Conservation (phyloP, 2,329 filamentous ascomycete species). For the Magnaporthales sp. region DNA sequence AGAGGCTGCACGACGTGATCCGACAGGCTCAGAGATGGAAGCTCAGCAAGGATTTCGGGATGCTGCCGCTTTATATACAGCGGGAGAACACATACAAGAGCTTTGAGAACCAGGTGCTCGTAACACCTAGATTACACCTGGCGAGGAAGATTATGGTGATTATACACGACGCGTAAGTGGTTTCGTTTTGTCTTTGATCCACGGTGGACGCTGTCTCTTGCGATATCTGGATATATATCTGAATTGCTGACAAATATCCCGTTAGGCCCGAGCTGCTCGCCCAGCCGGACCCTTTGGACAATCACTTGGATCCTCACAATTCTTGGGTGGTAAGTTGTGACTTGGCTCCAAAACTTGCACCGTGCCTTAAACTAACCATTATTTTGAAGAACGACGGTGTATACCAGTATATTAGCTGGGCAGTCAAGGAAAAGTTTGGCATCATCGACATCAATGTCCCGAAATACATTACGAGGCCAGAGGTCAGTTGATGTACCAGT, state of each 20-base stretch:
- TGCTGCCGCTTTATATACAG: conserved; percentile 75
- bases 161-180: conserved; percentile 75
- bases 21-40: conserved; percentile 66
- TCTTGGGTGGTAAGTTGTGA: conserved; percentile 65
- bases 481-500: conserved; percentile 27
- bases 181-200: not conserved
- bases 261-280: conserved; percentile 60
- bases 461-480: conserved; percentile 58
- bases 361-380: not conserved
- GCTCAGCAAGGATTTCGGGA: conserved; percentile 63
- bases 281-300: conserved; percentile 60
- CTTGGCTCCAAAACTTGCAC: no score
- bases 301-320: conserved; percentile 72
- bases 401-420: conserved; percentile 78
- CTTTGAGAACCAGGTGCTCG: conserved; percentile 80
- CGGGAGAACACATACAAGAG: conserved; percentile 63
- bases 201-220: not conserved
- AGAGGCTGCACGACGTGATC: conserved; percentile 71
- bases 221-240: not conserved
- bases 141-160: conserved; percentile 69
- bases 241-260: not conserved
- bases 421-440: conserved; percentile 63
- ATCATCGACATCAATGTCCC: conserved; percentile 91
- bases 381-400: conserved; percentile 65
- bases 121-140: conserved; percentile 61